These are phyloP conservation scores for Penicillium sp. DNA, from an alignment of 2,329 filamentous ascomycete genomes.

Conservation along the genomic window DNA sequence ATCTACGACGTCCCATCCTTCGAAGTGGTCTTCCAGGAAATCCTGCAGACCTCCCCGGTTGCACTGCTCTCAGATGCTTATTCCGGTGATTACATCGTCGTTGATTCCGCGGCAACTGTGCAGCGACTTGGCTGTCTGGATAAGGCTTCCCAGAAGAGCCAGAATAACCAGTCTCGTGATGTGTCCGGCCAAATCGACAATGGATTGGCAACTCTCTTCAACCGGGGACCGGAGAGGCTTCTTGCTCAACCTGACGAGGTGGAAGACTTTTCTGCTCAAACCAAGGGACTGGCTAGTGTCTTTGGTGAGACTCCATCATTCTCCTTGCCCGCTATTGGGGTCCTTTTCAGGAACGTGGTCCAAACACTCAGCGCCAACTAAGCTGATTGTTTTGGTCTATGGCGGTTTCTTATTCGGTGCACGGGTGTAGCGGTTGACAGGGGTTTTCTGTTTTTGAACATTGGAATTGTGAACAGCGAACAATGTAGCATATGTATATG, in stretches of 20 bases:
- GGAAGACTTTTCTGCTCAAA: constrained; percentile 25
- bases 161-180: constrained; percentile 23
- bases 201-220: constrained; percentile 39
- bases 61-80: constrained; percentile 64
- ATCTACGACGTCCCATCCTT: constrained; percentile 66
- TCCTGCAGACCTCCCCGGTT: constrained; percentile 59
- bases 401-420: constrained; percentile 5
- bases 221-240: constrained; percentile 16
- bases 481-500: constrained; percentile 22
- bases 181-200: constrained; percentile 28
- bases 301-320: constrained; percentile 43
- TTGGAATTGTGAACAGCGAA: constrained; percentile 14
- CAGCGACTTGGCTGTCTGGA: constrained; percentile 45
- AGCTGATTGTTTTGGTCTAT: neutral
- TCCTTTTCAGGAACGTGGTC: constrained; percentile 43
- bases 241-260: constrained; percentile 8
- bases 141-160: constrained; percentile 25
- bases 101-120: constrained; percentile 75
- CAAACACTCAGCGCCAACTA: constrained; percentile 30
- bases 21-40: constrained; percentile 59
- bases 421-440: constrained; percentile 11
- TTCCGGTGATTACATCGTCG: constrained; percentile 69
- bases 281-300: constrained; percentile 34
- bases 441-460: constrained; percentile 5
- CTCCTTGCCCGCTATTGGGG: constrained; percentile 38